phyloP scores from a whole-genome alignment of 352 stramenopile species.

The Globisporangium cederbergense region DNA sequence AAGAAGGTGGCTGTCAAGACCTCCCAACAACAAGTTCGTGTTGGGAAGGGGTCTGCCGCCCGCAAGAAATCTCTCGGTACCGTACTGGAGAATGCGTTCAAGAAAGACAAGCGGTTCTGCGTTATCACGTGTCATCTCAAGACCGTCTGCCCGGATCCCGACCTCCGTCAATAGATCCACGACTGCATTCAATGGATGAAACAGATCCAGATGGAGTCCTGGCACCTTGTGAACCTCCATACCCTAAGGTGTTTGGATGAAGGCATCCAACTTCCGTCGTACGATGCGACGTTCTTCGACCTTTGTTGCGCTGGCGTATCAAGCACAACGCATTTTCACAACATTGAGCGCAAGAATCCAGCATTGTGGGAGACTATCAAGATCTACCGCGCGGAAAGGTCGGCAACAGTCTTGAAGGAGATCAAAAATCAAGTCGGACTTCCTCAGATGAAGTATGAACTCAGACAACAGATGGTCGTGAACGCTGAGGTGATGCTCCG shows the following conservation, averaged over 20 bases:
- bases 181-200: constrained; percentile 16
- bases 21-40: constrained; percentile 7
- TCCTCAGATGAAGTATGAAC: no score
- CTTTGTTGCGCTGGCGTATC: constrained; percentile 16
- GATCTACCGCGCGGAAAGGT: constrained; percentile 10
- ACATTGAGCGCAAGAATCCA: constrained; percentile 14
- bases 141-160: constrained; percentile 10
- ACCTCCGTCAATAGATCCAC: constrained; percentile 18
- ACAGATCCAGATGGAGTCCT: constrained; percentile 23
- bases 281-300: constrained; percentile 16
- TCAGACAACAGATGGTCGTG: no score
- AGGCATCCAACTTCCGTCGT: constrained; percentile 9
- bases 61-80: constrained; percentile 15
- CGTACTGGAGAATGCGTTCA: constrained; percentile 14
- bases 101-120: constrained; percentile 10
- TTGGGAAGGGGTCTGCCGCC: constrained; percentile 10
- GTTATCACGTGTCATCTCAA: constrained; percentile 19
- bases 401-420: constrained; percentile 4
- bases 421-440: constrained; percentile 4
- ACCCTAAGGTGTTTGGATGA: constrained; percentile 16
- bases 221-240: constrained; percentile 23
- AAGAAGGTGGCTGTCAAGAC: constrained; percentile 15
- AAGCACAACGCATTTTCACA: constrained; percentile 3
- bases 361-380: constrained; percentile 11
- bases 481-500: no score